phyloP scores from a whole-genome alignment of 805 yeast genomes.

The Zygoascus bituminiphila region DNA sequence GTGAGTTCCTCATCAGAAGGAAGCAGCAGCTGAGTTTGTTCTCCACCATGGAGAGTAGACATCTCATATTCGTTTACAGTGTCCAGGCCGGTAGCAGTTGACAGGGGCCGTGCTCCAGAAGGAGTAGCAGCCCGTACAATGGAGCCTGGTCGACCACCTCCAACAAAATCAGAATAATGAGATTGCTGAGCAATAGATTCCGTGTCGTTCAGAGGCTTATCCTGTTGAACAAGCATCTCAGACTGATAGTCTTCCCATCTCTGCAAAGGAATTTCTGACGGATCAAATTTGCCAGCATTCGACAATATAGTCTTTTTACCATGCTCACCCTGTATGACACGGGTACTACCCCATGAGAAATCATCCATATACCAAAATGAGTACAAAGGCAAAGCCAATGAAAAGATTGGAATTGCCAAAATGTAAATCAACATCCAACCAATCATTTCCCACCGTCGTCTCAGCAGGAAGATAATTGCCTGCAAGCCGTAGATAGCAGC shows the following conservation, averaged over 20 bases:
- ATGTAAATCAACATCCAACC: conserved; percentile 51
- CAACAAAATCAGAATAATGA: not conserved
- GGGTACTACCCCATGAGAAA: conserved; percentile 61
- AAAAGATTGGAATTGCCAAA: conserved; percentile 51
- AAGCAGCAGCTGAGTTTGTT: conserved; percentile 7
- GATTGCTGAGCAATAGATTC: conserved; percentile 10
- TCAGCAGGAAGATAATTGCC: conserved; percentile 42
- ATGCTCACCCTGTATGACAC: conserved; percentile 46
- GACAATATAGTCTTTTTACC: conserved; percentile 41
- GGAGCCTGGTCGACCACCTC: not conserved
- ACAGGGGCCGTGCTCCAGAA: not conserved
- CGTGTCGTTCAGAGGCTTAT: conserved; percentile 7
- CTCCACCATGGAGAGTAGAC: not conserved
- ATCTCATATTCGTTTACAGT: conserved; percentile 1
- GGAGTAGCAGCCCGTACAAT: not conserved
- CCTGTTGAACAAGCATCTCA: conserved; percentile 32
- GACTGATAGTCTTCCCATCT: conserved; percentile 54
- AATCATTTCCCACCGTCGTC: conserved; percentile 39
- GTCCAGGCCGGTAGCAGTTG: not conserved
- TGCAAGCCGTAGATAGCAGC: conserved; percentile 53
- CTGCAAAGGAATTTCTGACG: conserved; percentile 44
- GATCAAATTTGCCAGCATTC: conserved; percentile 47
- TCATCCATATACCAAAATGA: conserved; percentile 61
- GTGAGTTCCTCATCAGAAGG: conserved; percentile 33
- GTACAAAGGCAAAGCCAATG: conserved; percentile 48